Conservation (phyloP, 1,139 yeast species). For the Blastobotrys arbuscula region DNA sequence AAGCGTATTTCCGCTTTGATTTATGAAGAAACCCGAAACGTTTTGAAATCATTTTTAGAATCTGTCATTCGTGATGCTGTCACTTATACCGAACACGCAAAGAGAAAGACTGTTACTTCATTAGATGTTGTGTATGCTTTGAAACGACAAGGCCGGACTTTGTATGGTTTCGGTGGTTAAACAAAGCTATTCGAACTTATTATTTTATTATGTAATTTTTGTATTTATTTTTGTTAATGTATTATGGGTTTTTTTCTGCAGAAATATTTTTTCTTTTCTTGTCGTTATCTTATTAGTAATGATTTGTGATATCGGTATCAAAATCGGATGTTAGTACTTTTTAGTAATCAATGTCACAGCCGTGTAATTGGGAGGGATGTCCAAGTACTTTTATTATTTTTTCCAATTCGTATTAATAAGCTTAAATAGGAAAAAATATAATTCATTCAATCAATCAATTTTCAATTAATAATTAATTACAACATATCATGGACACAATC, state of each 20-base stretch:
- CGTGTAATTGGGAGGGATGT: too few relatives aligned
- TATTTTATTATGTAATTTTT: neutral
- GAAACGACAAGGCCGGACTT: slow-evolving; percentile 99
- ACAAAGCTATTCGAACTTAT: slow-evolving; percentile 8
- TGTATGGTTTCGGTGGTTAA: slow-evolving; percentile 99
- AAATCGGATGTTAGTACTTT: too few relatives aligned
- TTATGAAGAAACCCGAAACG: slow-evolving; percentile 98
- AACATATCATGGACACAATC: neutral
- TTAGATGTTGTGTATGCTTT: slow-evolving; percentile 98
- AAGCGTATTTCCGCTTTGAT: slow-evolving; percentile 99
- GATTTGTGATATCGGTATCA: too few relatives aligned
- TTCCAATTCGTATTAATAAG: neutral
- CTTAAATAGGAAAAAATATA: neutral
- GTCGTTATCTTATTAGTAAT: neutral
- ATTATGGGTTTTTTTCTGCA: neutral
- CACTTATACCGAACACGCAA: slow-evolving; percentile 99
- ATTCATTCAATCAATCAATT: neutral
- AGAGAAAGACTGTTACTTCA: slow-evolving; percentile 99
- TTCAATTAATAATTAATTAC: too few relatives aligned
- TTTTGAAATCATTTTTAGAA: slow-evolving; percentile 92
- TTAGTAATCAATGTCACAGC: too few relatives aligned
- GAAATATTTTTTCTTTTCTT: neutral
- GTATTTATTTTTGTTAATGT: neutral
- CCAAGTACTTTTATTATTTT: neutral
- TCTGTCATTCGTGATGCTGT: slow-evolving; percentile 99